Base-by-base conservation (phyloP, 768 basidiomycete species). In the Rhizopogon roseolus region DNA sequence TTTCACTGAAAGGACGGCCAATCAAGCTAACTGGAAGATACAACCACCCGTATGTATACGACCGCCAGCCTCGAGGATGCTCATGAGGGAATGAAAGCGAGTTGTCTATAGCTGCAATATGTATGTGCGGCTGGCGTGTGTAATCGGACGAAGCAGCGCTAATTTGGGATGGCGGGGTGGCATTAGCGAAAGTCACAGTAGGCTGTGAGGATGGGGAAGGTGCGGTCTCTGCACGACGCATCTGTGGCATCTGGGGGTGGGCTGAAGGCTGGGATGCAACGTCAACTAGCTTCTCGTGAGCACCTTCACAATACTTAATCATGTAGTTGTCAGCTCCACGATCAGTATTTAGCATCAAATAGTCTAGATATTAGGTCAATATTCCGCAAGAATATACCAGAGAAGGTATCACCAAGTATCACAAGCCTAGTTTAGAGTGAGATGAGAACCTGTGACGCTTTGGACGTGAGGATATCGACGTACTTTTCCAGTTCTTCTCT, bases 81-180 rank as follows among this genome's bases (percentile, higher is more conserved):
- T 93, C 87, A 59, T 94, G 90, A 25, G 93, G 93, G 63, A 93
- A 96, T 2, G 90, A 90, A 37, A 96, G 79, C 0, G 90, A 93
- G 67, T 95, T 95, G 64, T 95, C 93, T 57, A 96, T 96, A 9
- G 93, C 93, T 42, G 93, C 92, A 53, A 94, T 89, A 64, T 93
- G 92, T 41, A 94, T 84, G 64, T 94, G 92, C 2, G 91, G 89
- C 56, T 77, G 78, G 49, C 81, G 78, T 41, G 75, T 81, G 62
- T 84, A 88, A 45, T 62, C 61, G 17, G 72, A 71, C 29, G 74
- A 57, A 14, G 61, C 40, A 49, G 53, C 38, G 34, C 63, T 41
- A 68, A 14, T 71, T 59, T 56, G 76, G 67, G 72, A 59, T 57
- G 70, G 53, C 67, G 69, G 53, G 66, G 69, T 57, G 71, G 70